These are phyloP conservation scores for Candida golubevii DNA, from an alignment of 805 yeast genomes.

Conservation along the genomic window DNA sequence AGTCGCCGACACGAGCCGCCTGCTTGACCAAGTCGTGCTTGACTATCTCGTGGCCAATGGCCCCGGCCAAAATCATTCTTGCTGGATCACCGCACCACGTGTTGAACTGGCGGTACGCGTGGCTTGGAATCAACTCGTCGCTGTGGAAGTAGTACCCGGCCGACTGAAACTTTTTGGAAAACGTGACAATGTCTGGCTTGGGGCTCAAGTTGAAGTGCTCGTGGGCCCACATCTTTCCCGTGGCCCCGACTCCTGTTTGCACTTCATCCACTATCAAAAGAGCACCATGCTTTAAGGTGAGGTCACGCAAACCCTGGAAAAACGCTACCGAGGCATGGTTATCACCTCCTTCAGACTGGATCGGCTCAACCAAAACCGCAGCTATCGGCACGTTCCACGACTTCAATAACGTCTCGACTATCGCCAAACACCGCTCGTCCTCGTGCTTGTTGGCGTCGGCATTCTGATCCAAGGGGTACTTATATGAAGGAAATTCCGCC, in stretches of 20 bases:
- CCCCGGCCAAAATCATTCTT: slow-evolving; percentile 68
- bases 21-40: slow-evolving; percentile 55
- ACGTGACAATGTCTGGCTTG: slow-evolving; percentile 80
- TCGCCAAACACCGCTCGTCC: slow-evolving; percentile 75
- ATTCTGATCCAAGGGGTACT: slow-evolving; percentile 75
- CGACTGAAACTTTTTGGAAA: slow-evolving; percentile 84
- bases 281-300: slow-evolving; percentile 66
- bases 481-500: slow-evolving; percentile 82
- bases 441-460: slow-evolving; percentile 64
- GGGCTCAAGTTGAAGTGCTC: slow-evolving; percentile 75
- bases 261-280: slow-evolving; percentile 80
- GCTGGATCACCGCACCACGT: slow-evolving; percentile 95
- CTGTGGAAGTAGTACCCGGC: slow-evolving; percentile 83
- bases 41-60: slow-evolving; percentile 62
- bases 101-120: slow-evolving; percentile 86
- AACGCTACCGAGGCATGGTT: slow-evolving; percentile 74
- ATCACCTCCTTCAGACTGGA: slow-evolving; percentile 90
- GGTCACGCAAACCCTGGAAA: slow-evolving; percentile 79
- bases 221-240: slow-evolving; percentile 85
- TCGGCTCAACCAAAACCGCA: slow-evolving; percentile 86
- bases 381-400: slow-evolving; percentile 78
- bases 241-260: slow-evolving; percentile 87
- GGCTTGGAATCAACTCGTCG: slow-evolving; percentile 66
- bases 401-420: slow-evolving; percentile 66
- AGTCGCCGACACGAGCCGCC: slow-evolving; percentile 61